phyloP scores from a whole-genome alignment of 495 filamentous ascomycete species.

The Trypethelium eluteriae region DNA sequence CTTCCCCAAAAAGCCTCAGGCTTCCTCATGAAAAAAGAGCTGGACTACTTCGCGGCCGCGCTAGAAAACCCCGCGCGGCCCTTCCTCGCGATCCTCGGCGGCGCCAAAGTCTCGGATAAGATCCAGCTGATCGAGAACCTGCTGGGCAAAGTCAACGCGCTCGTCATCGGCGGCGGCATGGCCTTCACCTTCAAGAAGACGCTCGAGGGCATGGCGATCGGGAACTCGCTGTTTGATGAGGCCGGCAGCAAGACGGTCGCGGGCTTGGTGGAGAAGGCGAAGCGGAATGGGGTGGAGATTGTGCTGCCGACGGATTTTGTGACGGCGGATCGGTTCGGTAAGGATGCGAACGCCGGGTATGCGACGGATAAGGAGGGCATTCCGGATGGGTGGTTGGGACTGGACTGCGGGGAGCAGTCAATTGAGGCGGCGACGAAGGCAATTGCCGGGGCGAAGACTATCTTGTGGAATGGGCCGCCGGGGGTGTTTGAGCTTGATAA shows the following conservation, averaged over 20 bases:
- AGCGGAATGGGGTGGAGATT: constrained; percentile 89
- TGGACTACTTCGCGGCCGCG: constrained; percentile 97
- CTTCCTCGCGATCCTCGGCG: constrained; percentile 97
- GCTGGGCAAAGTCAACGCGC: constrained; percentile 89
- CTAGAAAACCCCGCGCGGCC: constrained; percentile 88
- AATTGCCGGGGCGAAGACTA: constrained; percentile 84
- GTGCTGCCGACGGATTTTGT: constrained; percentile 93
- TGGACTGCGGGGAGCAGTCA: constrained; percentile 86
- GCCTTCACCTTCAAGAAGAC: constrained; percentile 99
- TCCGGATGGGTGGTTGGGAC: constrained; percentile 93
- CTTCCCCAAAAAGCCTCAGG: constrained; percentile 93
- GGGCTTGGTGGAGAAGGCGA: constrained; percentile 86
- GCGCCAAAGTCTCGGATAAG: constrained; percentile 98
- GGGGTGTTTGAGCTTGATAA: constrained; percentile 96
- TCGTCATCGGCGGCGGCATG: constrained; percentile 97
- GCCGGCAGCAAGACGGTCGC: constrained; percentile 86
- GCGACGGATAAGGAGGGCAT: constrained; percentile 87
- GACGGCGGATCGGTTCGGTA: constrained; percentile 88
- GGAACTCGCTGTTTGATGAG: constrained; percentile 89
- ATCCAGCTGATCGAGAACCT: constrained; percentile 99
- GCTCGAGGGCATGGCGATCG: constrained; percentile 80
- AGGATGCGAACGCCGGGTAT: constrained; percentile 69
- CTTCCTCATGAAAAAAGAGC: constrained; percentile 99
- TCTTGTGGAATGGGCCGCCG: constrained; percentile 95
- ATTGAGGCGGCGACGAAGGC: constrained; percentile 75